Conservation (phyloP, 1,139 yeast genomes). For the Geotrichum klebahnii region DNA sequence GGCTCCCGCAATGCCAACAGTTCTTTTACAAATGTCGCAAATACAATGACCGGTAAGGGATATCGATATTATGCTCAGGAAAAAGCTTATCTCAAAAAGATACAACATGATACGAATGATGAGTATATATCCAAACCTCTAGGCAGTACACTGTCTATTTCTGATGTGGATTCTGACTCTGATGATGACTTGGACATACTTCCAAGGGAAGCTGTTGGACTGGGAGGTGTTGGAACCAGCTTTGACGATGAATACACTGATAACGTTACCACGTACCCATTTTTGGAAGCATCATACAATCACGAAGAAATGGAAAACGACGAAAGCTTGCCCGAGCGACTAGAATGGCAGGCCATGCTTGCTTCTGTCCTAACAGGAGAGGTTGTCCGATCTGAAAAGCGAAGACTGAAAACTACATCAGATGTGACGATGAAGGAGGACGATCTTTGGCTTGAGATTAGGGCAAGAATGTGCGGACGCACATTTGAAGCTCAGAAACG, state of each 20-base stretch:
- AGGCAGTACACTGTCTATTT: conserved; percentile 27
- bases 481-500: conserved; percentile 75
- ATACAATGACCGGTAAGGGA: not conserved
- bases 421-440: conserved; percentile 45
- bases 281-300: conserved; percentile 24
- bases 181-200: conserved; percentile 29
- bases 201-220: conserved; percentile 27
- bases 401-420: conserved; percentile 56
- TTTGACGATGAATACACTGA: conserved; percentile 39
- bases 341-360: conserved; percentile 96
- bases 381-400: conserved; percentile 85
- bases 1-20: not conserved
- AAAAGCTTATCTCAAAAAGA: conserved; percentile 59
- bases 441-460: conserved; percentile 73
- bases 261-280: conserved; percentile 29
- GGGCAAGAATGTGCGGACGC: conserved; percentile 79
- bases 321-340: conserved; percentile 67
- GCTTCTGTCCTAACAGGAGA: conserved; percentile 90
- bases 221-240: conserved; percentile 38
- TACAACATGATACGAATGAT: conserved; percentile 60
- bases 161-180: conserved; percentile 31
- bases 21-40: not conserved
- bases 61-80: conserved; percentile 53
- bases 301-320: conserved; percentile 24
- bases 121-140: conserved; percentile 44